Base-by-base conservation (phyloP, 345 rosid genomes). In the Fremontodendron californicum region DNA sequence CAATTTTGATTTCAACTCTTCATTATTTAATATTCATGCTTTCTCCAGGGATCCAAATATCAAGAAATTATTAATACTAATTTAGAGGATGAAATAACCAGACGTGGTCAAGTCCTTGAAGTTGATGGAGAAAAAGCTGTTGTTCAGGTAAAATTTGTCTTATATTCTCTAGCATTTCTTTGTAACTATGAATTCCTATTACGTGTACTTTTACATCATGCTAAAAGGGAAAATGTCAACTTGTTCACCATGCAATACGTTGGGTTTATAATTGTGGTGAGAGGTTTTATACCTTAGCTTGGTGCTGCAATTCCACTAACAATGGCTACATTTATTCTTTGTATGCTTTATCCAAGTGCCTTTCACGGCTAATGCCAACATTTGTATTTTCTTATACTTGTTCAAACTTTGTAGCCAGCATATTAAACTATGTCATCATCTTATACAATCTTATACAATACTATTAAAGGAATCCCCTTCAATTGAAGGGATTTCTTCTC, bases 41-140 rank as follows among this genome's bases (percentile, higher is more conserved):
- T 67, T 40, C 29, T 48, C 18, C 72, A 94, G 98, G 98, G 97
- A n/a, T 97, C 98, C 37, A 93, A 92, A 82, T 93, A 88, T 83
- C 95, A 93, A 79, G 97, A 93, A 84, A 93, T 93, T 85, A 97
- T 93, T 75, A 93, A 93, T 81, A 93, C 92, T 68, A 91, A 95
- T 18, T 81, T 93, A 72, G 98, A 94, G 48, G 89, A 93, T 89
- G 97, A 97, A 73, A 83, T 94, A 40, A 88, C 85, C 16, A 81
- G 98, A 54, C 95, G 98, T 82, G 98, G 98, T 83, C 94, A 93
- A 82, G 98, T 93, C 49, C 81, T 93, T 33, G 98, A 93, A 92
- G 98, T 93, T 83, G 98, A 93, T 82, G 98, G 98, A 15, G 98
- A 93, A 86, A 93, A 88, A 75, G 98, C 98, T 80, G 94, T 93